Base-by-base conservation (phyloP, 805 yeast species). In the Lipomyces spencermartinsiae region DNA sequence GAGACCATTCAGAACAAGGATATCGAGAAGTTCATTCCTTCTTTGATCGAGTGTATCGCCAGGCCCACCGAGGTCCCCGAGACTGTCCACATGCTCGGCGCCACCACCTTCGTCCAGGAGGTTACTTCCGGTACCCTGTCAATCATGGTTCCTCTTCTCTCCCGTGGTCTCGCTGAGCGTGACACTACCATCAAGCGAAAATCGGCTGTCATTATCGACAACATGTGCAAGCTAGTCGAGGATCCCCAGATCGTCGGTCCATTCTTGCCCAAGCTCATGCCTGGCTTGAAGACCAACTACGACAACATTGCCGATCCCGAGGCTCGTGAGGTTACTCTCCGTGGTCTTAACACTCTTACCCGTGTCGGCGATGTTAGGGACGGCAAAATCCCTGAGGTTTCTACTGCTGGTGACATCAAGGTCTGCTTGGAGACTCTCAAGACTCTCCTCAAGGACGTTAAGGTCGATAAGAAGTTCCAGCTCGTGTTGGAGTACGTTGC, bases 191-290 rank as follows among this genome's bases (percentile, higher is more conserved):
- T 95, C 88, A 95, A 95, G 91, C 93, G 99, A 89, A 95, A 95
- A 88, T 90, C 98, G 80, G 99, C 99, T 77, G 99, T 95, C 82
- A 95, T 95, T 84, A 91, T 94, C 79, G 99, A 95, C 84, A 95
- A 95, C 97, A 95, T 95, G 99, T 95, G 99, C 91, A 95, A 95
- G 86, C 92, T 95, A 84, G 99, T 95, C 86, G 99, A 95, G 82
- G 99, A 95, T 83, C 99, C 99, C 78, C 98, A 95, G 86, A 96
- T 95, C 81, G 97, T 95, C 84, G 99, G 98, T 87, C 99, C 99
- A 76, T 95, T 95, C 92, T 86, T 95, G 90, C 85, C 86, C 84
- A 91, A 90, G 81, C 89, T 95, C 80, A 90, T 92, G 87, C 99
- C 99, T 82, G 91, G 97, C 80, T 87, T 95, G 84, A 92, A 92